phyloP scores from a whole-genome alignment of 805 yeast species.

The Dipodascopsis tothii region DNA sequence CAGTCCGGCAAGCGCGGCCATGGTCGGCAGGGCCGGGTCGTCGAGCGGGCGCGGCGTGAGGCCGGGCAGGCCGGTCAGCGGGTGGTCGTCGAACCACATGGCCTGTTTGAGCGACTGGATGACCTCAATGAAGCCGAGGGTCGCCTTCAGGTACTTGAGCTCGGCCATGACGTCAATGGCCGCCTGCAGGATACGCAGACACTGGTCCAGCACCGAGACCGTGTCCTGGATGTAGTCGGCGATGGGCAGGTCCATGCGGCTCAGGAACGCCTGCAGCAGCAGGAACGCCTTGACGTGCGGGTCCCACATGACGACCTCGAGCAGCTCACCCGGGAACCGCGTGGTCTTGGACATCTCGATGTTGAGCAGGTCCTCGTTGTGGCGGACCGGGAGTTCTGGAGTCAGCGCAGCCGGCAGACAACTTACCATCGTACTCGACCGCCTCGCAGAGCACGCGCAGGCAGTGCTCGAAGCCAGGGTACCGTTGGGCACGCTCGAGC shows the following conservation, averaged over 20 bases:
- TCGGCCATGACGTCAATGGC: conserved; percentile 85
- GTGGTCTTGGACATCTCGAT: conserved; percentile 71
- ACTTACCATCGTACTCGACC: conserved; percentile 60
- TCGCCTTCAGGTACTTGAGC: conserved; percentile 60
- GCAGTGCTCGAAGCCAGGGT: conserved; percentile 52
- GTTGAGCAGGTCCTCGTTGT: conserved; percentile 83
- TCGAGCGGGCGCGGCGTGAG: conserved; percentile 15
- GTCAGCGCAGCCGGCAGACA: neutral
- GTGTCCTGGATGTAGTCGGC: conserved; percentile 95
- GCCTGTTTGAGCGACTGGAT: conserved; percentile 89
- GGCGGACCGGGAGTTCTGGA: conserved; percentile 66
- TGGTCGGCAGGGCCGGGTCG: conserved; percentile 2
- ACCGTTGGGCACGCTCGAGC: conserved; percentile 43
- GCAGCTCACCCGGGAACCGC: conserved; percentile 45
- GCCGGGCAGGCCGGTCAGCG: conserved; percentile 51
- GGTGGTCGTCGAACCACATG: conserved; percentile 74
- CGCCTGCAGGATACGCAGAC: conserved; percentile 89
- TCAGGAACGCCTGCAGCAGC: conserved; percentile 64
- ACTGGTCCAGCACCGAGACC: conserved; percentile 84
- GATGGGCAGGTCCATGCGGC: conserved; percentile 72
- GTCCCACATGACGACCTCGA: conserved; percentile 59
- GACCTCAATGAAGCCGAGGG: conserved; percentile 51
- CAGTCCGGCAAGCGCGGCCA: conserved; percentile 7
- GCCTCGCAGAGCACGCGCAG: conserved; percentile 56
- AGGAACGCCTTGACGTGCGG: conserved; percentile 76